A percentile compares a stretch with the other conserved stretches of the same genome.
Conservation (phyloP, 257 asterid species). For the Marsdenia floribunda region DNA sequence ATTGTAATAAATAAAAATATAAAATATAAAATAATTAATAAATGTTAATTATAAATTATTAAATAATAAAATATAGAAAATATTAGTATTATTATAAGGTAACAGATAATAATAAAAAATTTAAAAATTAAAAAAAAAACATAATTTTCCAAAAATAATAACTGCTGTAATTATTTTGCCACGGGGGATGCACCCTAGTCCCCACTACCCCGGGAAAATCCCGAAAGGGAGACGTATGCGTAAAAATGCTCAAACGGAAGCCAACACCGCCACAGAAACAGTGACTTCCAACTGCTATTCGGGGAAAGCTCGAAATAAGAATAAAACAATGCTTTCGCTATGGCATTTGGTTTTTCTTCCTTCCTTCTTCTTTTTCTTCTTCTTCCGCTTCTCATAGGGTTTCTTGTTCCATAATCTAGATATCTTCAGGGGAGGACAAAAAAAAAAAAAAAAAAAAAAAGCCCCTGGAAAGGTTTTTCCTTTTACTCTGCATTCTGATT, state of each 20-base stretch:
- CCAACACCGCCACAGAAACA: not conserved
- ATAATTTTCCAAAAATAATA: too few relatives aligned
- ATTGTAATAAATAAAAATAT: too few relatives aligned
- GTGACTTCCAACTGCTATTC: not conserved
- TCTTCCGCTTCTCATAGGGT: not conserved
- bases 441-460: not conserved
- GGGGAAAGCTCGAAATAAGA: not conserved
- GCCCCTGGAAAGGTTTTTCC: not conserved
- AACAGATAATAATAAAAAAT: too few relatives aligned
- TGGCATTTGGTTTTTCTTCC: not conserved
- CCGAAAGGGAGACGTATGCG: not conserved
- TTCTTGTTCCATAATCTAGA: not conserved
- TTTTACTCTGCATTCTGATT: not conserved
- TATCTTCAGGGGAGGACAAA: too few relatives aligned
- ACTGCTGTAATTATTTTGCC: not conserved
- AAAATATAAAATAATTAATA: too few relatives aligned
- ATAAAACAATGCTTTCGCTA: too few relatives aligned
- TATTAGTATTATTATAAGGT: too few relatives aligned
- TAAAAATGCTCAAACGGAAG: not conserved
- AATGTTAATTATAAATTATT: too few relatives aligned
- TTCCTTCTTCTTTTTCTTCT: not conserved
- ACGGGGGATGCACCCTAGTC: not conserved
- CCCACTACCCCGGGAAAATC: not conserved
- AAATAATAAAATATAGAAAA: too few relatives aligned
- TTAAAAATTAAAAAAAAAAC: too few relatives aligned